These are phyloP conservation scores for Caryopteris hybrid DNA, from an alignment of 305 asterid species.

Conservation along the genomic window DNA sequence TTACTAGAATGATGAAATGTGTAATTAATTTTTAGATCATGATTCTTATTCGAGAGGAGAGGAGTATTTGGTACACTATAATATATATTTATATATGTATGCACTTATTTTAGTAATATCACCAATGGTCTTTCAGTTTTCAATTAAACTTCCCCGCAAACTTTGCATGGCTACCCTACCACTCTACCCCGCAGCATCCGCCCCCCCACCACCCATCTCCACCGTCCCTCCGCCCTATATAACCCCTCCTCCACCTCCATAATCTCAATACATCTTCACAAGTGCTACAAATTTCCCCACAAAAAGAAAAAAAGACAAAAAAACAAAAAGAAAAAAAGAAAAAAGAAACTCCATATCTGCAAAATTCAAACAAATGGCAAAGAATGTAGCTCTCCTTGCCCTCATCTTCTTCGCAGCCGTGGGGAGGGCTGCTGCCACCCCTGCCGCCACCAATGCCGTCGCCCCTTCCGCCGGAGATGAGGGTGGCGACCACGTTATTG, in stretches of 20 bases:
- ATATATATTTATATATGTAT: too few relatives aligned
- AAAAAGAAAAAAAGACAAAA: too few relatives aligned
- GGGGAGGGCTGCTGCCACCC: constrained; percentile 27
- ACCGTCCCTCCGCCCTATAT: constrained; percentile 29
- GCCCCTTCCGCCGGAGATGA: neutral
- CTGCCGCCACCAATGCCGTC: neutral
- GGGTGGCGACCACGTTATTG: constrained; percentile 11
- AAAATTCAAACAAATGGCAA: constrained; percentile 35
- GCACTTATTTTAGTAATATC: too few relatives aligned
- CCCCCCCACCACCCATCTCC: constrained; percentile 23
- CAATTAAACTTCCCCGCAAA: too few relatives aligned
- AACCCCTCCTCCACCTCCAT: neutral
- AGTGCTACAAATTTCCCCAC: constrained; percentile 7
- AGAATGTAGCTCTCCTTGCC: constrained; percentile 31
- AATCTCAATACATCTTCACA: neutral
- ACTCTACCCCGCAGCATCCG: constrained; percentile 16
- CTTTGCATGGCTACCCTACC: constrained; percentile 13
- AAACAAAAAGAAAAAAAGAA: neutral
- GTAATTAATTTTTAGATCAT: too few relatives aligned
- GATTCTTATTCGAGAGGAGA: too few relatives aligned
- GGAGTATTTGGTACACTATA: too few relatives aligned
- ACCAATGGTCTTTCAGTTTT: too few relatives aligned
- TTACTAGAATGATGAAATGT: too few relatives aligned
- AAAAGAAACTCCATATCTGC: too few relatives aligned
- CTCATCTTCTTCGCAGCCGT: constrained; percentile 38